These are phyloP conservation scores for Fusarium sp. DNA, from an alignment of 2,329 filamentous ascomycete species.

Conservation along the genomic window DNA sequence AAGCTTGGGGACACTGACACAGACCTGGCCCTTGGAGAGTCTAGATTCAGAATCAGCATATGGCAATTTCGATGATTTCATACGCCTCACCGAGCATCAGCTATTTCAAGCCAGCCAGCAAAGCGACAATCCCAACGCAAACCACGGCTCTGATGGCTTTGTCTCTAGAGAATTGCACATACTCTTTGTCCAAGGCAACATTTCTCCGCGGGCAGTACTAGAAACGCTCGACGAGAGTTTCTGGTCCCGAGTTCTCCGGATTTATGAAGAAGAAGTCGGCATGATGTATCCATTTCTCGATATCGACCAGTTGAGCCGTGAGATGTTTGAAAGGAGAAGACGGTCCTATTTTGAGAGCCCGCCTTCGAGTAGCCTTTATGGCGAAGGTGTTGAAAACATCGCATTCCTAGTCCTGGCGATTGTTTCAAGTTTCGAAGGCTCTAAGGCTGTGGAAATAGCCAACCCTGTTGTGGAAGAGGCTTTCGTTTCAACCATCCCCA, in stretches of 20 bases:
- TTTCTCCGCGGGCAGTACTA: not conserved
- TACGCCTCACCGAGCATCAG: not conserved
- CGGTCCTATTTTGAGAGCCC: rapidly evolving
- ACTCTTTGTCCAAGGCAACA: rapidly evolving
- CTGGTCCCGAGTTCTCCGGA: not conserved
- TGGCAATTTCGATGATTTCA: not conserved
- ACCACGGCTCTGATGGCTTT: not conserved
- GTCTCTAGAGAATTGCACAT: not conserved
- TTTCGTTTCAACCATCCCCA: not conserved
- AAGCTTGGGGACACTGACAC: not conserved
- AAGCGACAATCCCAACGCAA: not conserved
- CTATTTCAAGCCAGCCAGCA: not conserved
- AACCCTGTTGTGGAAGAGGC: not conserved
- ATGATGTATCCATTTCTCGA: not conserved
- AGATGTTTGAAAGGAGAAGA: rapidly evolving
- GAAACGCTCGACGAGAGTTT: not conserved
- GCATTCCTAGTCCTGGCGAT: not conserved
- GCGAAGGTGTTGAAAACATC: not conserved
- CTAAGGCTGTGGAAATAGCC: not conserved
- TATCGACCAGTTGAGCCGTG: not conserved
- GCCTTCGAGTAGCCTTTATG: not conserved
- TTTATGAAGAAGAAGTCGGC: not conserved
- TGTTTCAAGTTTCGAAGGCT: not conserved
- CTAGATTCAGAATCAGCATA: not conserved
- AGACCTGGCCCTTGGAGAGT: not conserved